phyloP scores from a whole-genome alignment of 495 filamentous ascomycete genomes.

The Xylaria palmicola region DNA sequence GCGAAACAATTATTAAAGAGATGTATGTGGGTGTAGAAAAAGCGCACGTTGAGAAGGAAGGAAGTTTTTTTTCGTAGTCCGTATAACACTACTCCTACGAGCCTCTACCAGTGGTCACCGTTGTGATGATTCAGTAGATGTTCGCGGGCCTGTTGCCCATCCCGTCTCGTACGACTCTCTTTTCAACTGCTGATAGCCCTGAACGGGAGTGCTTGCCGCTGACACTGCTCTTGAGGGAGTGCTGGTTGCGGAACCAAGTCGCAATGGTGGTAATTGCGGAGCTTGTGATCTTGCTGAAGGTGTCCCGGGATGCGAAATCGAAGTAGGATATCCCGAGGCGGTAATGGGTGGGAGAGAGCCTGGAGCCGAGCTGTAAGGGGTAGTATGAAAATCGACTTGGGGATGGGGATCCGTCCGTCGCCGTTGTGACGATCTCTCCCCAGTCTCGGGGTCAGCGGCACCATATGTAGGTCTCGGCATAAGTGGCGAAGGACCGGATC shows the following conservation, averaged over 20 bases:
- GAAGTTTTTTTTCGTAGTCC: not conserved
- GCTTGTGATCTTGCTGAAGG: constrained; percentile 36
- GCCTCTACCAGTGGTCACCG: not conserved
- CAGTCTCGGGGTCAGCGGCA: constrained; percentile 26
- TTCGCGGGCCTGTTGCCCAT: constrained; percentile 42
- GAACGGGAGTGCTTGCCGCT: constrained; percentile 27
- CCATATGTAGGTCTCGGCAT: constrained; percentile 9
- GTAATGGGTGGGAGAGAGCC: constrained; percentile 40
- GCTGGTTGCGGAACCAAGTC: constrained; percentile 39
- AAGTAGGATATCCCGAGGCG: constrained; percentile 26
- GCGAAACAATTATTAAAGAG: not conserved
- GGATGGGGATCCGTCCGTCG: constrained; percentile 46
- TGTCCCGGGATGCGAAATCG: constrained; percentile 42
- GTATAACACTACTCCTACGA: not conserved
- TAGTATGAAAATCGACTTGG: constrained; percentile 36
- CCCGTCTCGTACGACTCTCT: constrained; percentile 43
- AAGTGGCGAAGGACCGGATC: constrained; percentile 20
- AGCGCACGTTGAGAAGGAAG: not conserved
- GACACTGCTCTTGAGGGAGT: constrained; percentile 28
- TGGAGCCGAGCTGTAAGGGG: constrained; percentile 35
- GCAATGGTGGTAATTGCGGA: constrained; percentile 44
- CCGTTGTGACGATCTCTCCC: constrained; percentile 45
- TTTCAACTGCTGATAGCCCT: constrained; percentile 30
- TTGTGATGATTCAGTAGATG: constrained; percentile 24
- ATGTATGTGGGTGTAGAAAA: not conserved